These are phyloP conservation scores for Eutrema japonicum DNA, from an alignment of 345 rosid genomes.

Conservation along the genomic window DNA sequence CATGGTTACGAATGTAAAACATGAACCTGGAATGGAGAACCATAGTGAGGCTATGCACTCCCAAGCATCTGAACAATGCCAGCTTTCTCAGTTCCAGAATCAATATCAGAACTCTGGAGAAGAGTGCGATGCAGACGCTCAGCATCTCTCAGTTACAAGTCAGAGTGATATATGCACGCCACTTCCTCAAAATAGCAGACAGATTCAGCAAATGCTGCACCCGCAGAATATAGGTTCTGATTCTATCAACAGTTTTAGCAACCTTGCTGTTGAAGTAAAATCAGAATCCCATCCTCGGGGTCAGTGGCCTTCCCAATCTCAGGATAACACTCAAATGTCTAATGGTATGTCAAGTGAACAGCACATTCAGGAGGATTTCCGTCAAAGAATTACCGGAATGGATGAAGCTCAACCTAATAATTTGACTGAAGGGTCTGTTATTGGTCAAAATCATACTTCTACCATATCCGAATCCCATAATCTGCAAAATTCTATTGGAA, in stretches of 20 bases:
- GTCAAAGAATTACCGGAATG: slow-evolving; percentile 67
- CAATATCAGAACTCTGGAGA: slow-evolving; percentile 66
- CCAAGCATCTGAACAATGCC: slow-evolving; percentile 62
- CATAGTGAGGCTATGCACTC: slow-evolving; percentile 55
- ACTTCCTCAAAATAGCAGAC: slow-evolving; percentile 58
- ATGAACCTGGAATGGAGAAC: slow-evolving; percentile 66
- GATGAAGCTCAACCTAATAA: slow-evolving; percentile 84
- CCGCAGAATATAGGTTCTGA: slow-evolving; percentile 58
- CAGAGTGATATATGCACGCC: slow-evolving; percentile 54
- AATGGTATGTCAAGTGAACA: slow-evolving; percentile 63
- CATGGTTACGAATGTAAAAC: slow-evolving; percentile 58
- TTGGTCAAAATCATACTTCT: slow-evolving; percentile 52
- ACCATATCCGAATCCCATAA: slow-evolving; percentile 52
- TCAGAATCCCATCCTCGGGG: slow-evolving; percentile 59
- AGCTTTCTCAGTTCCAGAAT: slow-evolving; percentile 65
- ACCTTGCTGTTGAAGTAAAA: slow-evolving; percentile 54
- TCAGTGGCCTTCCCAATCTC: slow-evolving; percentile 68
- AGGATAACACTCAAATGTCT: slow-evolving; percentile 53
- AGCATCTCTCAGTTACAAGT: slow-evolving; percentile 48
- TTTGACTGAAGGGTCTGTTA: slow-evolving; percentile 62
- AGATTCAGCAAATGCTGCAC: slow-evolving; percentile 63
- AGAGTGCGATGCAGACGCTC: slow-evolving; percentile 52
- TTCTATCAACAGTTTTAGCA: slow-evolving; percentile 54
- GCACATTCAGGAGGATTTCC: slow-evolving; percentile 77
- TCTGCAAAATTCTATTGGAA: slow-evolving; percentile 49